These are phyloP conservation scores for Dimocarpus longan DNA, from an alignment of 345 rosid genomes.

Conservation along the genomic window DNA sequence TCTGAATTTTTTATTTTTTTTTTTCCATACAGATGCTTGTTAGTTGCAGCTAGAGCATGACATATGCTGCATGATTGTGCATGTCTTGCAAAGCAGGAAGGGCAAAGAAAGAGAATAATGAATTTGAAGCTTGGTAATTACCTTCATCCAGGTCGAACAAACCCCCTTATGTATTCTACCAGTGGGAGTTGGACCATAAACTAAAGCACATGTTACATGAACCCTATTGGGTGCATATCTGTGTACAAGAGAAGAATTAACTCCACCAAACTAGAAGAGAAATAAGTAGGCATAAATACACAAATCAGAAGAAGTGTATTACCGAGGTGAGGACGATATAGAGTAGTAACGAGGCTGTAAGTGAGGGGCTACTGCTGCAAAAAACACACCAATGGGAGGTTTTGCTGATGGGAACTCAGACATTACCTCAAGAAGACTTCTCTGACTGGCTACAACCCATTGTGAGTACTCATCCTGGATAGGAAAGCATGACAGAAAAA, in stretches of 20 bases:
- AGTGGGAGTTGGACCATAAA: conserved; percentile 75
- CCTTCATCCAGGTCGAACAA: conserved; percentile 96
- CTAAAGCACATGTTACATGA: conserved; percentile 97
- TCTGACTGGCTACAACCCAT: conserved; percentile 82
- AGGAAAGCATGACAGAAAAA: not conserved
- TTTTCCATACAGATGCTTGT: not conserved
- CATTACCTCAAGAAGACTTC: conserved; percentile 98
- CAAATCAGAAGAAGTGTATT: conserved; percentile 20
- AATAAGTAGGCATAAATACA: conserved; percentile 6
- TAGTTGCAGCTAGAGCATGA: not conserved
- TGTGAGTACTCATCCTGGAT: conserved; percentile 89
- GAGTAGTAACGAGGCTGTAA: conserved; percentile 97
- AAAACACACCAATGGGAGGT: conserved; percentile 95
- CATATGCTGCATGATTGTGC: not conserved
- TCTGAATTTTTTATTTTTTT: conserved; percentile 27
- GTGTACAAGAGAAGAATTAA: conserved; percentile 11
- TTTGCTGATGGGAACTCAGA: conserved; percentile 90
- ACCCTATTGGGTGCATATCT: conserved; percentile 85
- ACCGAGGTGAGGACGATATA: conserved; percentile 97
- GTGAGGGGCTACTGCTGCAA: conserved; percentile 92
- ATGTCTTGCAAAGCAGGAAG: not conserved
- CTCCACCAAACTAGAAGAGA: not conserved
- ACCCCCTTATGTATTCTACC: conserved; percentile 92
- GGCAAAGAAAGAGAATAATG: not conserved
- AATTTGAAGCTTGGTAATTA: not conserved